These are phyloP conservation scores for Trametes versicolor DNA, from an alignment of 1,284 basidiomycete species.

Conservation along the genomic window DNA sequence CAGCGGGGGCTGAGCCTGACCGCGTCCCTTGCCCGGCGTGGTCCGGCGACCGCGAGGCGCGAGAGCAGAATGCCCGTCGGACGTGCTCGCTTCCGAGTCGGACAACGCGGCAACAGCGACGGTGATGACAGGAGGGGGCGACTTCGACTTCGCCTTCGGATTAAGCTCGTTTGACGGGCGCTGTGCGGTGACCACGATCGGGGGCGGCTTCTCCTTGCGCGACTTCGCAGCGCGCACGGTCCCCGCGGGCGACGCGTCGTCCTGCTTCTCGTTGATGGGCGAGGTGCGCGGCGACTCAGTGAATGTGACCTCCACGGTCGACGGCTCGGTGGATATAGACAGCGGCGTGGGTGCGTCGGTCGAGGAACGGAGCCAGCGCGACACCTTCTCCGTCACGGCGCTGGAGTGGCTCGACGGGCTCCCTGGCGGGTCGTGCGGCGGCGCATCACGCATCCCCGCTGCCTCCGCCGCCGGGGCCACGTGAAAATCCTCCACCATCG, in stretches of 20 bases:
- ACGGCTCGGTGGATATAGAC: slow-evolving; percentile 9
- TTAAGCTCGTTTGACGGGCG: slow-evolving; percentile 19
- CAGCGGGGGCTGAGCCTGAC: slow-evolving; percentile 12
- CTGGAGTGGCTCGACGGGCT: slow-evolving; percentile 30
- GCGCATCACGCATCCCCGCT: neutral
- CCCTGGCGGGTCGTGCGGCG: slow-evolving; percentile 9
- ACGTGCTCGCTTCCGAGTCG: slow-evolving; percentile 26
- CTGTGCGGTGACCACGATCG: slow-evolving; percentile 32
- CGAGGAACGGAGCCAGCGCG: slow-evolving; percentile 33
- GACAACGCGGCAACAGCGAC: slow-evolving; percentile 19
- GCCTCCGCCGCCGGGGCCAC: slow-evolving; percentile 13
- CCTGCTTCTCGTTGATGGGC: slow-evolving; percentile 3
- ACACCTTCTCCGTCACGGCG: slow-evolving; percentile 32
- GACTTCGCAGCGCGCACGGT: slow-evolving; percentile 22
- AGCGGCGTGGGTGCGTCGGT: slow-evolving; percentile 23
- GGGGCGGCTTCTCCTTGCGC: slow-evolving; percentile 36
- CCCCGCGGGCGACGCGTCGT: slow-evolving; percentile 17
- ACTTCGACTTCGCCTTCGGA: slow-evolving; percentile 11
- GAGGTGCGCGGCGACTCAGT: slow-evolving; percentile 6
- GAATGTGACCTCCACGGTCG: slow-evolving; percentile 1
- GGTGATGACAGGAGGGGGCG: slow-evolving; percentile 12
- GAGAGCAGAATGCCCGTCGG: slow-evolving; percentile 8
- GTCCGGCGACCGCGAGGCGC: slow-evolving; percentile 20
- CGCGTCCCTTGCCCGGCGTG: neutral
- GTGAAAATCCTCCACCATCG: slow-evolving; percentile 23